These are phyloP conservation scores for Lentinula boryana DNA, from an alignment of 768 basidiomycete species.

Conservation along the genomic window DNA sequence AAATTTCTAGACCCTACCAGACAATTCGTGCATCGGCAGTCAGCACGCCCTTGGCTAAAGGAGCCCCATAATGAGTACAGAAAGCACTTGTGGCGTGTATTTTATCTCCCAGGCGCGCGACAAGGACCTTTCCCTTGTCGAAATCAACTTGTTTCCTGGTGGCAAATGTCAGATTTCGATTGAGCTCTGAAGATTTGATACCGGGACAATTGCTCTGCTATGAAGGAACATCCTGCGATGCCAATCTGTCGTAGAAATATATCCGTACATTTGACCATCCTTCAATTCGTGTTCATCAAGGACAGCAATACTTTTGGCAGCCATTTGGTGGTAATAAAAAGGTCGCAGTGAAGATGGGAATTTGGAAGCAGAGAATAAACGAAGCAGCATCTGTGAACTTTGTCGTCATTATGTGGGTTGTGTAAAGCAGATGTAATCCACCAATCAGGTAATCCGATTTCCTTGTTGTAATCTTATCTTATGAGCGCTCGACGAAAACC, in stretches of 20 bases:
- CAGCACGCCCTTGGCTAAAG: conserved; percentile 76
- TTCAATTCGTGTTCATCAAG: conserved; percentile 50
- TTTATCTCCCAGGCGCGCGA: conserved; percentile 71
- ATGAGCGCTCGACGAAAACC: background rate
- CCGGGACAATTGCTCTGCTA: background rate
- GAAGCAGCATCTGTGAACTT: background rate
- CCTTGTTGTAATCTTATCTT: background rate
- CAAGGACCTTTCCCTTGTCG: conserved; percentile 69
- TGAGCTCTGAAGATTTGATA: background rate
- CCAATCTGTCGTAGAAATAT: background rate
- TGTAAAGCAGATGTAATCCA: background rate
- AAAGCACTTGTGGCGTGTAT: conserved; percentile 76
- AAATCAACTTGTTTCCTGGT: conserved; percentile 80
- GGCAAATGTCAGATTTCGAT: background rate
- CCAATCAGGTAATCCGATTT: conserved; percentile 1
- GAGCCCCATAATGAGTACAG: conserved; percentile 92
- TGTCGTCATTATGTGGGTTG: background rate
- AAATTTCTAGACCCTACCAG: conserved; percentile 41
- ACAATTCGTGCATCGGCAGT: conserved; percentile 73
- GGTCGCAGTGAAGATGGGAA: conserved; percentile 1
- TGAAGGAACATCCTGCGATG: background rate
- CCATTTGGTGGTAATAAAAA: conserved; percentile 24
- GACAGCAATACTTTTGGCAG: conserved; percentile 48
- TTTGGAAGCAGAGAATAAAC: background rate
- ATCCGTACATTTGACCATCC: conserved; percentile 61